Evolutionary conservation across 1,284 basidiomycete species (phyloP).

Genomic region (Inonotus obliquus): DNA sequence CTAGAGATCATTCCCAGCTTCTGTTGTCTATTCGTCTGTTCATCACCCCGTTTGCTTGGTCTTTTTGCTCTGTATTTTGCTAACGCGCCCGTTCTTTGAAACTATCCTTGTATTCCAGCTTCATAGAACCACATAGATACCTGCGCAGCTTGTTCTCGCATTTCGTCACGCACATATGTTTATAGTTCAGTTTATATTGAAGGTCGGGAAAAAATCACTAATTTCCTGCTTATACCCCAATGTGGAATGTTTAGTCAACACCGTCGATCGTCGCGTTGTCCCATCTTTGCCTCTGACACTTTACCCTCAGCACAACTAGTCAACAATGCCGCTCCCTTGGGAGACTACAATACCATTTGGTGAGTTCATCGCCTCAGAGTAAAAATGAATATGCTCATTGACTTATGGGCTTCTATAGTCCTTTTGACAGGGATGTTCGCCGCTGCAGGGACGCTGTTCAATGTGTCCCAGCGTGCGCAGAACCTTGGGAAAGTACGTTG

Average conservation of each 20-base stretch:
- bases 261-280: neutral
- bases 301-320: neutral
- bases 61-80: neutral
- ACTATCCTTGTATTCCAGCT: neutral
- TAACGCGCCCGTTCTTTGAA: neutral
- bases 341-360: slow-evolving; percentile 94
- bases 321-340: slow-evolving; percentile 85
- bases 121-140: no score
- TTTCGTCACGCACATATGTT: neutral
- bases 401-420: slow-evolving; percentile 41
- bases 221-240: neutral
- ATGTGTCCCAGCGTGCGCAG: slow-evolving; percentile 68
- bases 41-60: neutral
- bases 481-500: slow-evolving; percentile 80
- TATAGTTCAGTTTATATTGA: neutral
- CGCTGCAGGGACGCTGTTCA: slow-evolving; percentile 81
- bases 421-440: slow-evolving; percentile 87
- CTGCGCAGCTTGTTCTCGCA: neutral
- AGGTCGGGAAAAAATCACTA: neutral
- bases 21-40: neutral
- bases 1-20: neutral
- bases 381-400: neutral
- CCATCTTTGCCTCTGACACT: neutral
- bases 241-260: neutral
- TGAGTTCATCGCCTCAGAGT: slow-evolving; percentile 30